Evolutionary conservation across 352 stramenopile species (phyloP).

Genomic region (Plasmopara viticola): DNA sequence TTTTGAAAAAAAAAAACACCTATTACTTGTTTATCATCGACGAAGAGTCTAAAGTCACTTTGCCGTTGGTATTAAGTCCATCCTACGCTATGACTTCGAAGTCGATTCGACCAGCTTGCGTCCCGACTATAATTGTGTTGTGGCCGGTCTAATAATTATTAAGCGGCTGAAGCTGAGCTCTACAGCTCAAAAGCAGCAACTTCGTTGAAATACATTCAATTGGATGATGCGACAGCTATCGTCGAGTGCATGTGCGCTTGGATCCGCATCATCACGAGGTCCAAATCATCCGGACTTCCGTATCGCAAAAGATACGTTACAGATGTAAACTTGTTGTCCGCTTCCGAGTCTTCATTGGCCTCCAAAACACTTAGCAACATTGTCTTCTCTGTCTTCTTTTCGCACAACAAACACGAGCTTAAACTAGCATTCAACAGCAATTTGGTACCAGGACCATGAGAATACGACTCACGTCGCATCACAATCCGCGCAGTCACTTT

Average conservation of each 20-base stretch:
- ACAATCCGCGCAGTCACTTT: conserved; percentile 56
- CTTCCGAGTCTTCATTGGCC: conserved; percentile 25
- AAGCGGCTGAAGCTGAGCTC: conserved; percentile 25
- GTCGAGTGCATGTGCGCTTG: conserved; percentile 32
- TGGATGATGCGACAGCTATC: conserved; percentile 19
- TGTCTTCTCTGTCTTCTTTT: conserved; percentile 75
- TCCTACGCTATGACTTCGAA: conserved; percentile 6
- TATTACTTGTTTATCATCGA: too few relatives aligned
- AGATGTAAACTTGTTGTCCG: conserved; percentile 46
- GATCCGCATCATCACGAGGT: conserved; percentile 41
- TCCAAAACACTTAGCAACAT: conserved; percentile 65
- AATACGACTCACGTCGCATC: conserved; percentile 76
- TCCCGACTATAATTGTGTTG: conserved; percentile 12
- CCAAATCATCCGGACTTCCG: conserved; percentile 47
- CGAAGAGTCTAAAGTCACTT: conserved; percentile 1
- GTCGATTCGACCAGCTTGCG: conserved; percentile 14
- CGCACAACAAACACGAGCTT: conserved; percentile 49
- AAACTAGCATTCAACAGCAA: conserved; percentile 68
- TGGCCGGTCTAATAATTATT: conserved; percentile 23
- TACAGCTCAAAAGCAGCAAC: conserved; percentile 23
- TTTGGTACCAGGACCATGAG: conserved; percentile 64
- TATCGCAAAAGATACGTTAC: conserved; percentile 71
- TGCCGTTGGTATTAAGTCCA: conserved; percentile 1
- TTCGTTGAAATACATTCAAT: conserved; percentile 18
- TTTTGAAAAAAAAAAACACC: too few relatives aligned